Evolutionary conservation across 768 basidiomycete species (phyloP).

Genomic region (Naganishia vaughanmartiniae): DNA sequence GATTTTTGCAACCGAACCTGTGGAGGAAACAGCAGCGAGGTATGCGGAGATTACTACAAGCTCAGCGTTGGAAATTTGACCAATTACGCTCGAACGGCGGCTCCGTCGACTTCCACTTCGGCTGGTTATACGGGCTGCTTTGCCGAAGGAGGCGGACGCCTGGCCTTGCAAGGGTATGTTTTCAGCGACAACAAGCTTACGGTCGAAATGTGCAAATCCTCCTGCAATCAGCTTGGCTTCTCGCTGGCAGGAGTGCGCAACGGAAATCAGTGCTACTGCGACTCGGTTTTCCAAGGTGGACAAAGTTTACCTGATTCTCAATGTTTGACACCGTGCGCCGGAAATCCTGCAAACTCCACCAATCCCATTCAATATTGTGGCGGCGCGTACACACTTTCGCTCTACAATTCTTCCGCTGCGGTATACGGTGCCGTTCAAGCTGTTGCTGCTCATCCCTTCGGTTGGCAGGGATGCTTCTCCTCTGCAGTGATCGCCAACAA

Average conservation of each 20-base stretch:
- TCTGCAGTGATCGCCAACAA: neutral
- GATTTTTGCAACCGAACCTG: constrained; percentile 37
- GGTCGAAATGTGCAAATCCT: constrained; percentile 29
- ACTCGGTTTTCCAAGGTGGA: neutral
- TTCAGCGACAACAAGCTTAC: constrained; percentile 4
- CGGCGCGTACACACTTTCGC: neutral
- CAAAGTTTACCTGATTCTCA: constrained; percentile 9
- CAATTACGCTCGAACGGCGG: neutral
- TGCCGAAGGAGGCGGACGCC: constrained; percentile 16
- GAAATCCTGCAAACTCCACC: neutral
- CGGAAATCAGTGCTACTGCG: constrained; percentile 23
- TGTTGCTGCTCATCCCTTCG: constrained; percentile 32
- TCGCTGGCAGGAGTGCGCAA: neutral
- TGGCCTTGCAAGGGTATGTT: neutral
- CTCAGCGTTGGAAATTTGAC: constrained; percentile 33
- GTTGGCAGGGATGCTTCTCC: constrained; percentile 38
- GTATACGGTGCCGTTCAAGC: constrained; percentile 1
- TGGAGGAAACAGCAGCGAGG: constrained; percentile 34
- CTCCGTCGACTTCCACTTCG: neutral
- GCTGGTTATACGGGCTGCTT: constrained; percentile 20
- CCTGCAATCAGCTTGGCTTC: constrained; percentile 34
- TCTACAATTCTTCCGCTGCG: neutral
- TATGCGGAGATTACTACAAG: constrained; percentile 32
- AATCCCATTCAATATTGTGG: neutral
- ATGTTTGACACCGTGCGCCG: constrained; percentile 5